These are phyloP conservation scores for Mycena sanguinolenta DNA, from an alignment of 768 basidiomycete genomes.

Conservation along the genomic window DNA sequence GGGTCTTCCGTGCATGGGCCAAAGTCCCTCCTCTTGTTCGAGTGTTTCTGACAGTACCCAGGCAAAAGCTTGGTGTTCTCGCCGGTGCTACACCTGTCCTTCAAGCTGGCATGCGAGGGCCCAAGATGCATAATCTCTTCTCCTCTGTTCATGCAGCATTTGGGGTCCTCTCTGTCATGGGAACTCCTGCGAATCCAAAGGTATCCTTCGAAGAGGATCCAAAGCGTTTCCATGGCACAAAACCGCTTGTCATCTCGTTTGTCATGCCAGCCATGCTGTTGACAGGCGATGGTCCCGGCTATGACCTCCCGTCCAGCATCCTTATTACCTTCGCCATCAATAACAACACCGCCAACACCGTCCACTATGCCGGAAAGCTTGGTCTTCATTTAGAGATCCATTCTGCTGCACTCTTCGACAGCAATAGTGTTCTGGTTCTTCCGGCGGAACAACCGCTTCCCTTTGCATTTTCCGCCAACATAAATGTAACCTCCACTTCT, in stretches of 20 bases:
- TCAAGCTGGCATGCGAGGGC: no score
- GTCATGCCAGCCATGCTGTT: conserved; percentile 24
- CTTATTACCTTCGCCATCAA: conserved; percentile 18
- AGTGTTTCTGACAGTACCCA: no score
- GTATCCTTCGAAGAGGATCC: conserved; percentile 38
- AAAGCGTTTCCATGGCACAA: conserved; percentile 21
- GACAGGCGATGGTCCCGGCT: conserved; percentile 18
- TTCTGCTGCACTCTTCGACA: conserved; percentile 17
- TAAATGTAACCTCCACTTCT: not conserved
- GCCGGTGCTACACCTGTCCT: no score
- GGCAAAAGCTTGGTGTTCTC: no score
- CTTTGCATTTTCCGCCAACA: not conserved
- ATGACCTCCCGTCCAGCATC: conserved; percentile 13
- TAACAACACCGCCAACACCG: conserved; percentile 11
- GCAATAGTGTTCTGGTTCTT: conserved; percentile 17
- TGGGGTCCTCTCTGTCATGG: conserved; percentile 18
- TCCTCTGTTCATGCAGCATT: no score
- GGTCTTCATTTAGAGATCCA: conserved; percentile 14
- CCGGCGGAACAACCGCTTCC: conserved; percentile 26
- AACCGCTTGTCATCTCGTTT: conserved; percentile 25
- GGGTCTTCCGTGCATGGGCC: no score
- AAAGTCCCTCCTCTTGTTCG: no score
- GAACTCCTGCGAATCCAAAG: conserved; percentile 32
- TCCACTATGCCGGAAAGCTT: conserved; percentile 7
- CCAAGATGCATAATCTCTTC: no score